Conservation (phyloP, 306 rosid genomes). For the Cicer cuneatum region DNA sequence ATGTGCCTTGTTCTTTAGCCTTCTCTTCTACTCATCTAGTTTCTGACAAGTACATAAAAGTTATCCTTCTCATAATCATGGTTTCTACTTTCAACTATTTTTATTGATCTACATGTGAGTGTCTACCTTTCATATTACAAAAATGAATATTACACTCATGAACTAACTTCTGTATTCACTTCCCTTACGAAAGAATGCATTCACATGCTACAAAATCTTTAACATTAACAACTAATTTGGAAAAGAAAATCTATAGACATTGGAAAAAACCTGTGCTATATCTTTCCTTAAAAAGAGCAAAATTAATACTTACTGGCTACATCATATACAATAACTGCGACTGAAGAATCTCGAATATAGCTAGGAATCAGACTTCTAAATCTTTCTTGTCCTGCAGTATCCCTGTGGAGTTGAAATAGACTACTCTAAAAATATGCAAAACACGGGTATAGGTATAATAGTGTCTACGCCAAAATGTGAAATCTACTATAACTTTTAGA, state of each 20-base stretch:
- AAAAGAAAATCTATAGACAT: constrained; percentile 10
- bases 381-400: constrained; percentile 99
- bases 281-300: constrained; percentile 3
- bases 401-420: constrained; percentile 62
- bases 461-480: not conserved
- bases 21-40: constrained; percentile 2
- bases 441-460: not conserved
- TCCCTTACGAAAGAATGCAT: not conserved
- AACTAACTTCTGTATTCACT: not conserved
- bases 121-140: not conserved
- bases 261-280: not conserved
- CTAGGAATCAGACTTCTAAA: constrained; percentile 98
- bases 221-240: constrained; percentile 4
- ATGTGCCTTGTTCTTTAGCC: not conserved
- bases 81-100: constrained; percentile 1
- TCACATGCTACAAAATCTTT: not conserved
- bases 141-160: not conserved
- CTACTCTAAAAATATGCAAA: constrained; percentile 30
- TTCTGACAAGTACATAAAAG: not conserved
- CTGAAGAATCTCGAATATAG: constrained; percentile 97
- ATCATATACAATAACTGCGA: constrained; percentile 89
- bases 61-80: not conserved
- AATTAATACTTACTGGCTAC: constrained; percentile 75
- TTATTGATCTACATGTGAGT: not conserved
- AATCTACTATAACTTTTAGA: not conserved